Base-by-base conservation (phyloP, 192 early-diverging fungal genomes). In the Entophlyctis helioformis region DNA sequence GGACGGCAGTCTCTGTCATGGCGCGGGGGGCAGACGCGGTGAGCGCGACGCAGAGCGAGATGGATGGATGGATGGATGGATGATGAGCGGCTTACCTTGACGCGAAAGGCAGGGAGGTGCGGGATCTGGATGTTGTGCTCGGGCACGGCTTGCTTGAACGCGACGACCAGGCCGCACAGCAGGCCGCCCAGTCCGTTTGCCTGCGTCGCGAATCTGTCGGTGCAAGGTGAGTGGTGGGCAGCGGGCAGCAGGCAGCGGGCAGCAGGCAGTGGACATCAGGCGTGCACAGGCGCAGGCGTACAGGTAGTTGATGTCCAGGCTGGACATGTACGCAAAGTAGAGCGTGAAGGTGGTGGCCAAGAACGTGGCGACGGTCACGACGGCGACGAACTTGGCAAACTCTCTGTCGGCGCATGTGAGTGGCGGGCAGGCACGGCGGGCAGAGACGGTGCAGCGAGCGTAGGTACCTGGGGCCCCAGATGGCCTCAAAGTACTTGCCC, bases 101-200 rank as follows among this genome's bases (percentile, higher is more conserved):
- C 79, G 12, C 87, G 84, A 43, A 94, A 66, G 5, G 81, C 73
- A 4, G 89, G 25, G 3, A 70, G 20, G 18, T 77, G 74, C 44
- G 81, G 69, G 12, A 90, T 42, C 45, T 67, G 77, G 33, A 92
- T 49, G 19, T 63, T 48, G 57, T 96, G 85, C 45, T 96, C 93
- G 0, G 93, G 93, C 15, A 91, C 73, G 8, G 61, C 53, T 44
- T 91, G 82, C 56, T 92, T 93, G 57, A 93, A 89, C 12, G 84
- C 84, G 21, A 93, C 84, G 1, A 88, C 55, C 36, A 89, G 86
- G 34, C 73, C 85, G 27, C 73, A 65, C 12, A 88, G 47, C 5
- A 93, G 56, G 24, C 60, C 82, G 23, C 72, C 62, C 59, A 91
- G 54, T 3, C 93, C 93, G 54, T 80, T 71, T 33, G 84, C 72